These are phyloP conservation scores for Gossypium lobatum DNA, from an alignment of 441 rosid species.

Conservation along the genomic window DNA sequence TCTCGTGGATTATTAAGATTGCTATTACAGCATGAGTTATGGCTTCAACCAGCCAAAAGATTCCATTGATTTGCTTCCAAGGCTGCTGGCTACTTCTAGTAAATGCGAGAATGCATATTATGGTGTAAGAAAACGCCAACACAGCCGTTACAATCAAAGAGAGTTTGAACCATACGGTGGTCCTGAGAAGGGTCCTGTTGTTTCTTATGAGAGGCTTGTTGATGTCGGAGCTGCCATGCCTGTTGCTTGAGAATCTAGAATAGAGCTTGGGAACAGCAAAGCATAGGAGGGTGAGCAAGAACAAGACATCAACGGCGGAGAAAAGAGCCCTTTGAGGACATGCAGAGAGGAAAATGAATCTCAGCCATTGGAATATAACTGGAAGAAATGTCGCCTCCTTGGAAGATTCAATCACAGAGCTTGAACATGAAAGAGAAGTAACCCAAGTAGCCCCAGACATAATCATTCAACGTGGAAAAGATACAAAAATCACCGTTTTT, in stretches of 20 bases:
- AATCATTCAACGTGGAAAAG: not conserved
- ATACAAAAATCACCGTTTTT: not conserved
- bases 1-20: constrained; percentile 59
- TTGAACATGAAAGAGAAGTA: constrained; percentile 52
- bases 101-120: constrained; percentile 47
- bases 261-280: constrained; percentile 51
- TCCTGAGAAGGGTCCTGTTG: constrained; percentile 27
- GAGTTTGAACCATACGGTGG: constrained; percentile 46
- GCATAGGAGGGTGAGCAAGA: constrained; percentile 43
- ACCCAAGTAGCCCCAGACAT: constrained; percentile 43
- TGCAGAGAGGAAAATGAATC: constrained; percentile 66
- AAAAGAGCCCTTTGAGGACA: constrained; percentile 72
- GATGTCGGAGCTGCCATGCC: constrained; percentile 27
- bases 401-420: constrained; percentile 27
- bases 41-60: constrained; percentile 73
- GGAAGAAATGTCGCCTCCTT: constrained; percentile 32
- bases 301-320: constrained; percentile 43
- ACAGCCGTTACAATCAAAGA: constrained; percentile 35
- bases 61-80: constrained; percentile 37
- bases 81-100: constrained; percentile 24
- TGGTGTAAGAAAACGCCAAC: constrained; percentile 39
- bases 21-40: constrained; percentile 53
- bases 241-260: constrained; percentile 29
- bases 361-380: constrained; percentile 52
- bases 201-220: constrained; percentile 49